Conservation (phyloP, 306 rosid species). For the Glycine latifolia region DNA sequence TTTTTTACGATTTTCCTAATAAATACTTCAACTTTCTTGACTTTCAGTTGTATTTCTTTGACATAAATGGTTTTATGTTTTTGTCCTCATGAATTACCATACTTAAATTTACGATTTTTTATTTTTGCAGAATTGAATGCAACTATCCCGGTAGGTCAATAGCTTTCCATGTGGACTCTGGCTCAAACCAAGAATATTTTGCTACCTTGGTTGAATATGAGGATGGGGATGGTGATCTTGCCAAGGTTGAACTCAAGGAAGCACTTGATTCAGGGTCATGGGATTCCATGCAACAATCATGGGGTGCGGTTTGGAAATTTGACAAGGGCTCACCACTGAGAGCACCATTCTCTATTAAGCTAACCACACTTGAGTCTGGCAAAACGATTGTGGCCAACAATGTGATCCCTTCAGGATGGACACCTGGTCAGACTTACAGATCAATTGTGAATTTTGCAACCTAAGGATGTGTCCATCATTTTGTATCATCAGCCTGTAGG, state of each 20-base stretch:
- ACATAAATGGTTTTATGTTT: neutral
- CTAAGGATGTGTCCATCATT: neutral
- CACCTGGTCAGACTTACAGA: conserved; percentile 69
- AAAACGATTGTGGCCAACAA: conserved; percentile 54
- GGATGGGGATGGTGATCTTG: conserved; percentile 68
- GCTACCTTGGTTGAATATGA: conserved; percentile 64
- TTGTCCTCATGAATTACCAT: conserved; percentile 7
- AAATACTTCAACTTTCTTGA: conserved; percentile 34
- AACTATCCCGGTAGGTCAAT: conserved; percentile 56
- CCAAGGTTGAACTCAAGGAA: conserved; percentile 64
- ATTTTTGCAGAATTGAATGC: conserved; percentile 59
- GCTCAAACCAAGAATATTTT: conserved; percentile 65
- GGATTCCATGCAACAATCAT: conserved; percentile 66
- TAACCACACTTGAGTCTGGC: conserved; percentile 55
- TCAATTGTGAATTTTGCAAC: conserved; percentile 61
- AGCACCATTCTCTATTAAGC: conserved; percentile 69
- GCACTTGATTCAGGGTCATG: conserved; percentile 56
- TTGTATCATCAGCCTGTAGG: neutral
- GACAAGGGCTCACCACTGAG: conserved; percentile 50
- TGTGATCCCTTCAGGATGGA: conserved; percentile 79
- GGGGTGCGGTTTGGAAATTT: conserved; percentile 85
- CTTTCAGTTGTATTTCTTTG: conserved; percentile 2
- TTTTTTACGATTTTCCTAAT: neutral
- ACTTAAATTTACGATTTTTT: neutral
- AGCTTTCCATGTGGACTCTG: conserved; percentile 63